These are phyloP conservation scores for Cyclanthera cordifolia DNA, from an alignment of 306 rosid species.

Conservation along the genomic window DNA sequence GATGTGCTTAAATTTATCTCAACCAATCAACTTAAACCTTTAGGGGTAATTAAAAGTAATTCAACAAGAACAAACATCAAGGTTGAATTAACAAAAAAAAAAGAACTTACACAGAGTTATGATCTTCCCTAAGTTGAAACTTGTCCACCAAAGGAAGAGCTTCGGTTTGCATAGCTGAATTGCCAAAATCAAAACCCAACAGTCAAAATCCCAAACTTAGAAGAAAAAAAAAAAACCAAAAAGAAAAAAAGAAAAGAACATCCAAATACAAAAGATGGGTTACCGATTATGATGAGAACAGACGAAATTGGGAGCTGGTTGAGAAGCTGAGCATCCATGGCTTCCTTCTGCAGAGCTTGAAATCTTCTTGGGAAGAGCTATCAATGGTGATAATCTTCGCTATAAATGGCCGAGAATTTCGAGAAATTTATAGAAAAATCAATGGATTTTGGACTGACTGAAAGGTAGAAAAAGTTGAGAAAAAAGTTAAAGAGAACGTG, in stretches of 20 bases:
- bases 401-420: background rate
- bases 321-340: conserved; percentile 27
- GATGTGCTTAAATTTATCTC: no score
- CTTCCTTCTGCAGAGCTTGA: conserved; percentile 26
- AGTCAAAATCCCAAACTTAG: background rate
- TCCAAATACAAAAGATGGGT: conserved; percentile 5
- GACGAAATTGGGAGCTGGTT: conserved; percentile 40
- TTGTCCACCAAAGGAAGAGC: conserved; percentile 77
- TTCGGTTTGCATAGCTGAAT: conserved; percentile 86
- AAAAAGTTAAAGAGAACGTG: conserved; percentile 1
- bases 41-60: no score
- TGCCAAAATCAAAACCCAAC: conserved; percentile 7
- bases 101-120: conserved; percentile 44
- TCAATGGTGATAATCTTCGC: background rate
- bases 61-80: background rate
- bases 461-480: background rate
- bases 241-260: no score
- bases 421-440: background rate
- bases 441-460: background rate
- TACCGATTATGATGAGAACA: conserved; percentile 64
- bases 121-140: conserved; percentile 53
- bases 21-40: no score
- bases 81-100: background rate
- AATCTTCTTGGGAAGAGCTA: conserved; percentile 40
- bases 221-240: background rate